phyloP scores from a whole-genome alignment of 257 asterid species.

The Mitragyna speciosa region DNA sequence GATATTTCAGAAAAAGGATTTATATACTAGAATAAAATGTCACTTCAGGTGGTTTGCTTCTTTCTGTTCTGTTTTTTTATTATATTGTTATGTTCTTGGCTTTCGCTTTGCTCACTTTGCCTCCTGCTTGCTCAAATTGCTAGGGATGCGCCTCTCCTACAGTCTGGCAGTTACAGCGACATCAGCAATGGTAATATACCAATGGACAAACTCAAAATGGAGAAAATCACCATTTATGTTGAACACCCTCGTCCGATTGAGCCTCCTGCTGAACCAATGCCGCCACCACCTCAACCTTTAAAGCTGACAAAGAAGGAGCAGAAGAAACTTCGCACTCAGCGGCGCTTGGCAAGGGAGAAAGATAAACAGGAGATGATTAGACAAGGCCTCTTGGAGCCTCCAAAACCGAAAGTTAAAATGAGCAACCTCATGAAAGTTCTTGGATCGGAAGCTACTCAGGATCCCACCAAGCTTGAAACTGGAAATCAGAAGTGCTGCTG shows the following conservation, averaged over 20 bases:
- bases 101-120: background rate
- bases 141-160: conserved; percentile 82
- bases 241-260: conserved; percentile 93
- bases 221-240: conserved; percentile 71
- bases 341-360: conserved; percentile 76
- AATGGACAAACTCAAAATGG: conserved; percentile 58
- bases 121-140: conserved; percentile 8
- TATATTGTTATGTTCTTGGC: background rate
- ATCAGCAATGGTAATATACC: conserved; percentile 37
- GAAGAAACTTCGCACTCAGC: conserved; percentile 92
- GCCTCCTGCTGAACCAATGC: conserved; percentile 85
- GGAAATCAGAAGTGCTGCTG: conserved; percentile 96
- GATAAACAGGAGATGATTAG: conserved; percentile 96
- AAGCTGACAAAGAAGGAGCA: conserved; percentile 91
- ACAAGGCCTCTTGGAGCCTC: conserved; percentile 83
- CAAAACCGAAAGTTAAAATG: conserved; percentile 89
- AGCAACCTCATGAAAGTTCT: conserved; percentile 96
- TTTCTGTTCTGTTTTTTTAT: background rate
- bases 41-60: too few species aligned
- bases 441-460: conserved; percentile 97
- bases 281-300: conserved; percentile 96
- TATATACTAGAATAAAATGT: too few species aligned
- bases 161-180: conserved; percentile 57
- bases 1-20: too few species aligned
- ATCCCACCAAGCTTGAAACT: conserved; percentile 91